Conservation (phyloP, 1,284 basidiomycete species). For the Earliella scabrosa region DNA sequence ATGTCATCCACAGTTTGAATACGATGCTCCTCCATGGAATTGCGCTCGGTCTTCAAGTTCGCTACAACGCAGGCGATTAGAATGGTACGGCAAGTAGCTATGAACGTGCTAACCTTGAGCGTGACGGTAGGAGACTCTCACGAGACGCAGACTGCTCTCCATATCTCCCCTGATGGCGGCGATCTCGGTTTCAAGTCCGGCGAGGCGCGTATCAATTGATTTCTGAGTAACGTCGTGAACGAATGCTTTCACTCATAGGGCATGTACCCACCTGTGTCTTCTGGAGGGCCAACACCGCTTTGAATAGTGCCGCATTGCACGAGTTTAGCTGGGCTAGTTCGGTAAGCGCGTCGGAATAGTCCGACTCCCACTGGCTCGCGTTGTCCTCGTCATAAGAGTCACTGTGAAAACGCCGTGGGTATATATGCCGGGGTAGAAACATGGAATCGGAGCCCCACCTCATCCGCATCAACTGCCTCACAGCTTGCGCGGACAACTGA, state of each 20-base stretch:
- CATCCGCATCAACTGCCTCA: background rate
- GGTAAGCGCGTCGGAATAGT: background rate
- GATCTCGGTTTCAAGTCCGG: background rate
- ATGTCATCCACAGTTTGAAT: background rate
- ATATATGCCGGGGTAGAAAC: too few species aligned
- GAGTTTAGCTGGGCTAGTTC: background rate
- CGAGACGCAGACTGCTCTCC: background rate
- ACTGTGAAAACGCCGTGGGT: too few species aligned
- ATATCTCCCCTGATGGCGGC: too few species aligned
- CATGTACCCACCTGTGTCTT: background rate
- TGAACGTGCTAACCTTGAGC: background rate
- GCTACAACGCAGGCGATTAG: too few species aligned
- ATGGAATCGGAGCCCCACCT: too few species aligned
- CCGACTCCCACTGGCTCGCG: background rate
- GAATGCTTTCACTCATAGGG: background rate
- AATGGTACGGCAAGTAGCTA: background rate
- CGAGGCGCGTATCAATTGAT: background rate
- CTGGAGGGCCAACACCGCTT: background rate
- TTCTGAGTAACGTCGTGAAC: background rate
- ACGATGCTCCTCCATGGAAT: background rate
- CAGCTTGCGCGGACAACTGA: background rate
- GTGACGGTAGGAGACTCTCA: background rate
- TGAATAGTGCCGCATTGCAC: background rate
- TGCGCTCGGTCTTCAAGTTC: background rate
- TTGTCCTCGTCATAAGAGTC: background rate